Base-by-base conservation (phyloP, 2,329 filamentous ascomycete species). In the Apiospora sp. region DNA sequence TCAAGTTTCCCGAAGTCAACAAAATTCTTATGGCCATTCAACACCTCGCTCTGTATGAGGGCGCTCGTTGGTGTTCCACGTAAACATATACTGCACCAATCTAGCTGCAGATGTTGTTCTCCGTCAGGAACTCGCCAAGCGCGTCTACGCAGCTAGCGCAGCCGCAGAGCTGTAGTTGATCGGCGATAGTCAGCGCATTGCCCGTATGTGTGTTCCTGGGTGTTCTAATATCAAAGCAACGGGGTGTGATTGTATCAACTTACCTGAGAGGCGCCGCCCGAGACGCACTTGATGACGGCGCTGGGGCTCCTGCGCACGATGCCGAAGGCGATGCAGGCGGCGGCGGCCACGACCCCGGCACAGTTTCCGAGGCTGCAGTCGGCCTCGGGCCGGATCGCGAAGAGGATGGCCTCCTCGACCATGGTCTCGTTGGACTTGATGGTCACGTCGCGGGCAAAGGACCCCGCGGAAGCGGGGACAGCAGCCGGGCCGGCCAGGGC, bases 321-420 rank as follows among this genome's bases (percentile, higher is more conserved):
- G 67, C n/a, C 41, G n/a, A 24, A 13, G 5, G 67, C 67, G 24
- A 68, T 68, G 67, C 67, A 68, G n/a, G 41, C 67, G 6, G 67
- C 67, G 1, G 13, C 13, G n/a, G 67, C 67, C 12, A 68, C 14
- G 41, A 68, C 41, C 2, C 41, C 37, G 37, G 67, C 67, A 12
- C 67, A 68, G 22, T 16, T 22, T 2, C 7, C 16, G 12, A 44
- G 5, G 67, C n/a, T 46, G 67, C 67, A 68, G 67, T 44, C 37
- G n/a, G 67, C 34, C 2, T 44, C 41, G 16, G 54, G 30, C 7
- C 19, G 54, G 14, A 30, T 12, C 12, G 67, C 67, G 41, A 68
- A 48, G 14, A 27, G n/a, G 41, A 68, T 68, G 14, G 67, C 41
- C 7, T 68, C n/a, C 41, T 68, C 67, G 41, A 68, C 37, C 37